A percentile compares a stretch with the other conserved stretches of the same genome.
These are phyloP conservation scores for Boletus rufocinnamomeus DNA, from an alignment of 768 basidiomycete genomes.

Conservation along the genomic window DNA sequence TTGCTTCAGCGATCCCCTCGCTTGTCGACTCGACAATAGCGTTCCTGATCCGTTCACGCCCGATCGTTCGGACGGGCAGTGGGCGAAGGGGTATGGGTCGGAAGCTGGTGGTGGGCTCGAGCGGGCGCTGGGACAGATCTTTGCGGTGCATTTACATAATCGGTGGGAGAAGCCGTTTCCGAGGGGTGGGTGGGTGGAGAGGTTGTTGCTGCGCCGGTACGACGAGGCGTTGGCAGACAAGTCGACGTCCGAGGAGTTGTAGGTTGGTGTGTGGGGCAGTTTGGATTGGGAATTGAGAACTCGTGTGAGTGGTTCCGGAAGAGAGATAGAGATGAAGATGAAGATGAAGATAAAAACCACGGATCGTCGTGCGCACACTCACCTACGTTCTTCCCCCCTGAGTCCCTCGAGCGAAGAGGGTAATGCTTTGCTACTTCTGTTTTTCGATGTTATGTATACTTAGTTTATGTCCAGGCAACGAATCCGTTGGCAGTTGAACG, in stretches of 20 bases:
- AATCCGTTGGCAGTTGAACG: no score
- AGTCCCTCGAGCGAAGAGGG: background rate
- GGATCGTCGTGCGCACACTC: background rate
- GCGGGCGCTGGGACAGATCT: constrained; percentile 64
- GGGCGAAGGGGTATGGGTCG: constrained; percentile 56
- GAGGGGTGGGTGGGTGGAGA: constrained; percentile 79
- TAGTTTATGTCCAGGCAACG: no score
- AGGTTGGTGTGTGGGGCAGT: background rate
- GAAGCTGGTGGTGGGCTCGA: constrained; percentile 68
- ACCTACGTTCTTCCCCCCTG: no score
- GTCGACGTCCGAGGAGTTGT: background rate
- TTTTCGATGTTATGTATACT: background rate
- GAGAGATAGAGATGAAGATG: background rate
- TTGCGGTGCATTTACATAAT: constrained; percentile 92
- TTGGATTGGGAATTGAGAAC: no score
- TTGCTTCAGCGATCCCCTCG: constrained; percentile 91
- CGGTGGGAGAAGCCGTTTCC: constrained; percentile 92
- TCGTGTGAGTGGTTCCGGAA: background rate
- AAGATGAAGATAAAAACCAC: background rate
- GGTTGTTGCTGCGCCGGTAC: constrained; percentile 67
- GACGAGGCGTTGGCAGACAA: constrained; percentile 40
- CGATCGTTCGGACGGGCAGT: constrained; percentile 53
- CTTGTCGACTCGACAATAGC: constrained; percentile 87
- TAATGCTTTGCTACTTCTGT: background rate
- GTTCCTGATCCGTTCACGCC: constrained; percentile 86